phyloP scores from a whole-genome alignment of 306 rosid species.

The Cyclanthera cordifolia region DNA sequence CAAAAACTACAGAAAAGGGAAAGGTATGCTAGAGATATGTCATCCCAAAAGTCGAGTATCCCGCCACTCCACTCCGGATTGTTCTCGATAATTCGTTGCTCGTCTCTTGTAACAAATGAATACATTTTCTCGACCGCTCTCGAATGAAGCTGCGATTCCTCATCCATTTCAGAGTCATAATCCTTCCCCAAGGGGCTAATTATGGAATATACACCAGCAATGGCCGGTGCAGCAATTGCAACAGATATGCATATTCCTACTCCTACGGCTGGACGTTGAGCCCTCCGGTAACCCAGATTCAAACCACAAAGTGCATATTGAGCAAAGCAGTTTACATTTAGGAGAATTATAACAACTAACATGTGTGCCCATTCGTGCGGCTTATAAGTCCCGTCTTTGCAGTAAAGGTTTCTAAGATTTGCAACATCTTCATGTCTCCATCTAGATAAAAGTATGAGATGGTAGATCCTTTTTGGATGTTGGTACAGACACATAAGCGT shows the following conservation, averaged over 20 bases:
- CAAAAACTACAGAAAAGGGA: slow-evolving; percentile 75
- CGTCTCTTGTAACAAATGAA: slow-evolving; percentile 48
- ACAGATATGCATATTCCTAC: slow-evolving; percentile 62
- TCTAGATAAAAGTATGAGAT: slow-evolving; percentile 68
- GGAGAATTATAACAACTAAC: slow-evolving; percentile 78
- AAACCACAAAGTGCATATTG: slow-evolving; percentile 89
- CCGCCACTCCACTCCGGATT: slow-evolving; percentile 76
- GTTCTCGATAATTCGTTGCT: slow-evolving; percentile 28
- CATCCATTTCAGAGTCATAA: slow-evolving; percentile 46
- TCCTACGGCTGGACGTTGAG: slow-evolving; percentile 72
- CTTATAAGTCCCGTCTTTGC: slow-evolving; percentile 76
- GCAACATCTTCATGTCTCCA: slow-evolving; percentile 62
- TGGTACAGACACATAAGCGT: slow-evolving; percentile 88
- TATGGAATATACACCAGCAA: slow-evolving; percentile 62
- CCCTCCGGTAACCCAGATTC: slow-evolving; percentile 67
- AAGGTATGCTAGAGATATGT: slow-evolving; percentile 59
- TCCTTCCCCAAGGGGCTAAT: slow-evolving; percentile 83
- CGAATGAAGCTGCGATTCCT: slow-evolving; percentile 54
- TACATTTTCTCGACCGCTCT: slow-evolving; percentile 38
- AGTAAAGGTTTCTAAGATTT: slow-evolving; percentile 52
- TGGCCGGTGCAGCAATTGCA: slow-evolving; percentile 69
- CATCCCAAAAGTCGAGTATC: slow-evolving; percentile 70
- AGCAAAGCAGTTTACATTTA: slow-evolving; percentile 70
- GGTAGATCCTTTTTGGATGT: slow-evolving; percentile 68
- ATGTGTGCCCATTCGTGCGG: slow-evolving; percentile 89